A percentile compares a stretch with the other conserved stretches of the same genome.
These are phyloP conservation scores for Phoma sp. DNA, from an alignment of 2,329 filamentous ascomycete species.

Conservation along the genomic window DNA sequence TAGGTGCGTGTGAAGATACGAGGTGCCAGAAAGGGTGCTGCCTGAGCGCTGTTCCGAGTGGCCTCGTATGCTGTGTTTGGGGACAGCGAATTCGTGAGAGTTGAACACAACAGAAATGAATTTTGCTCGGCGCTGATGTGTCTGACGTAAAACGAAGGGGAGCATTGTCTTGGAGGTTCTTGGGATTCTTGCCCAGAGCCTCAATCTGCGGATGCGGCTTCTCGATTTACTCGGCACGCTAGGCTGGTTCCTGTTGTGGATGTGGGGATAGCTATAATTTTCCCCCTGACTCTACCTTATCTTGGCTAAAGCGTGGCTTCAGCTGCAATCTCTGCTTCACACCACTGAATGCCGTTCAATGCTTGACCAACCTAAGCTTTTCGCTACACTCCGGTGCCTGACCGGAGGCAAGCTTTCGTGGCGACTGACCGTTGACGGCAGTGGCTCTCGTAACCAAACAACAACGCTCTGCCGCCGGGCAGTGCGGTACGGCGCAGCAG, in stretches of 20 bases:
- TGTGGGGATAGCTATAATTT: conserved; percentile 17
- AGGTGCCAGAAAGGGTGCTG: conserved; percentile 7
- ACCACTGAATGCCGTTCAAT: conserved; percentile 13
- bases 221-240: conserved; percentile 19
- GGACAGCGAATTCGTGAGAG: not conserved
- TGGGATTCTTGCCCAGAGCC: conserved; percentile 9
- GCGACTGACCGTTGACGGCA: conserved; percentile 1
- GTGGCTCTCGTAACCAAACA: not conserved
- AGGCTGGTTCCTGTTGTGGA: conserved; percentile 14
- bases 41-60: not conserved
- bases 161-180: conserved; percentile 12
- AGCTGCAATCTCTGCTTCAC: conserved; percentile 22
- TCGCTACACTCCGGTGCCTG: conserved; percentile 9
- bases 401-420: conserved; percentile 10
- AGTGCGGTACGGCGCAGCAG: not conserved
- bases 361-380: conserved; percentile 35
- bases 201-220: conserved; percentile 10
- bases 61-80: conserved; percentile 3
- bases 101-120: conserved; percentile 6
- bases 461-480: not conserved
- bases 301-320: conserved; percentile 16
- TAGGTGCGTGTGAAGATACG: conserved; percentile 18
- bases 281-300: conserved; percentile 14
- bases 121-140: conserved; percentile 8
- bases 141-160: conserved; percentile 9